Conservation (phyloP, 2,329 filamentous ascomycete genomes). For the Monosporascus cannonballus region DNA sequence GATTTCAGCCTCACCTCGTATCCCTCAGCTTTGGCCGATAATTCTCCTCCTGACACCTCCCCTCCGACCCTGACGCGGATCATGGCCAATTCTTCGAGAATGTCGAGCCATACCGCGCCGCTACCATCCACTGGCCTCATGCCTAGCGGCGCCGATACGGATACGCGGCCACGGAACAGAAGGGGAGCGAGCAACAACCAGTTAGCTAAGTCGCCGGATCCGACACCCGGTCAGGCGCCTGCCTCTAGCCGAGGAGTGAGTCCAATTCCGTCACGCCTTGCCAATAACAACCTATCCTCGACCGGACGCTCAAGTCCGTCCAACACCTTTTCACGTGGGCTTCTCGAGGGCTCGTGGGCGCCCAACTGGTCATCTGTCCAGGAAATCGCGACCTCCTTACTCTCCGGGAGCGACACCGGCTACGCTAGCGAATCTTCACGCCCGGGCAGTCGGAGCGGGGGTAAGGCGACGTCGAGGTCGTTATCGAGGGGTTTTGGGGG, state of each 20-base stretch:
- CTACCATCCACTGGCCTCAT: constrained; percentile 41
- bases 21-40: constrained; percentile 5
- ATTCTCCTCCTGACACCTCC: neutral
- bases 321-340: constrained; percentile 31
- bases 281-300: constrained; percentile 18
- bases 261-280: constrained; percentile 40
- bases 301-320: constrained; percentile 22
- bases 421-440: constrained; percentile 28
- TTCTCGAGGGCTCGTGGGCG: constrained; percentile 46
- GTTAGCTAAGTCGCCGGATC: constrained; percentile 22
- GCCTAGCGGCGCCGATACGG: constrained; percentile 32
- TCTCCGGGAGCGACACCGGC: constrained; percentile 26
- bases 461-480: constrained; percentile 22
- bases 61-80: constrained; percentile 4
- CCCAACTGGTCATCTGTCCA: constrained; percentile 52
- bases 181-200: constrained; percentile 30
- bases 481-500: constrained; percentile 24
- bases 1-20: constrained; percentile 16
- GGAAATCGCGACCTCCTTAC: constrained; percentile 43
- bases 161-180: constrained; percentile 46
- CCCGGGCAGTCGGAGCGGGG: constrained; percentile 22
- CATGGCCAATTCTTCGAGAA: constrained; percentile 22
- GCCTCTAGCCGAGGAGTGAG: constrained; percentile 39
- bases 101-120: constrained; percentile 21
- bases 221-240: constrained; percentile 32